Base-by-base conservation (phyloP, 805 yeast genomes). In the Saccharomycopsis vini region DNA sequence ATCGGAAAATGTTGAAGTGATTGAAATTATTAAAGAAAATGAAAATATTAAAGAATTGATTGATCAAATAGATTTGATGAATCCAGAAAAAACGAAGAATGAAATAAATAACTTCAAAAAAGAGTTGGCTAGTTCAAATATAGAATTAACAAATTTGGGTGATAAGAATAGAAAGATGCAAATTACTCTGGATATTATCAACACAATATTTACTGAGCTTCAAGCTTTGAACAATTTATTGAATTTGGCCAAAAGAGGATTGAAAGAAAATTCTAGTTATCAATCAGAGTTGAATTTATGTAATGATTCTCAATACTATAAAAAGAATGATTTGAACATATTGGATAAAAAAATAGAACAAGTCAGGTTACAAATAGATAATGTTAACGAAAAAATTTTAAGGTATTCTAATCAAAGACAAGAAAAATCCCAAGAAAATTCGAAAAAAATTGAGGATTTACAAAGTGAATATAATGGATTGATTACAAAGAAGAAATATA, bases 301-400 rank as follows among this genome's bases (percentile, higher is more conserved):
- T 35, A 36, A 32, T 16, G 51, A 48, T 19, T 31, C 44, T 3
- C 45, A 43, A 18, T 49, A 48, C 19, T 48, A 39, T 23, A 48
- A 48, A 32, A 45, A 36, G 24, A 16, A 35, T 4, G 51, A 48
- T 33, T 31, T 45, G 24, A 6, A 32, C 4, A 42, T 33, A 12
- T 51, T 68, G 32, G 54, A 59, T 7, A 58, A 73, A 36, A 67
- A 66, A 43, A 61, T 62, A 5, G 68, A 63, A 46, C 63, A 67
- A 44, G 45, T 63, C 3, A 56, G 57, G 23, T 57, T 68, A 43
- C 73, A 70, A 49, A 57, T 69, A 20, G 56, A 62, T 32, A 64
- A 60, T 47, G 58, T 61, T 10, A 68, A 62, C 42, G 73, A 69
- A 21, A 70, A 69, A 48, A 62, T 63, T 3, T 54, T 47, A 5